Evolutionary conservation across 2,329 filamentous ascomycete species (phyloP).

Genomic region (Monosporascus cannonballus): DNA sequence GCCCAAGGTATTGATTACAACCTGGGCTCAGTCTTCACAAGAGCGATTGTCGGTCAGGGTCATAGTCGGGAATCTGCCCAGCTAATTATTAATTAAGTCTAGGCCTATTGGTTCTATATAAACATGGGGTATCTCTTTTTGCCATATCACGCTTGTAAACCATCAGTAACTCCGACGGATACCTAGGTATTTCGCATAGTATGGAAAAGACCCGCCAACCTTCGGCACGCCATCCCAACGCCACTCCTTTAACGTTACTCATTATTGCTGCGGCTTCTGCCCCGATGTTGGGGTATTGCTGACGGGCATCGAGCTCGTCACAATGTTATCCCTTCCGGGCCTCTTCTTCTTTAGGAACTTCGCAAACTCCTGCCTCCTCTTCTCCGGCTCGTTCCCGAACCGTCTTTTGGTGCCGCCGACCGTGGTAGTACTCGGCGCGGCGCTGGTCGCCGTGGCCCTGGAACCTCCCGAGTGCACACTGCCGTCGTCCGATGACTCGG

Average conservation of each 20-base stretch:
- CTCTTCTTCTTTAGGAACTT: constrained; percentile 5
- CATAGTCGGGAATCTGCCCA: too few species aligned
- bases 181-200: too few species aligned
- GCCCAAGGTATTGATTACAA: too few species aligned
- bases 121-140: too few species aligned
- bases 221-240: too few species aligned
- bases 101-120: too few species aligned
- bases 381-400: constrained; percentile 5
- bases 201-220: too few species aligned
- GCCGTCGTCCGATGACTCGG: constrained; percentile 1
- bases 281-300: constrained; percentile 15
- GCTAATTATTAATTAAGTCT: too few species aligned
- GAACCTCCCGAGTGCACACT: constrained; percentile 2
- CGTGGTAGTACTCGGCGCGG: constrained; percentile 5
- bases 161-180: too few species aligned
- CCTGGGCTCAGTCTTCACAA: too few species aligned
- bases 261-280: constrained; percentile 4
- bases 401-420: constrained; percentile 3
- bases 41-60: too few species aligned
- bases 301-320: constrained; percentile 8
- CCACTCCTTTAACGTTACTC: not conserved
- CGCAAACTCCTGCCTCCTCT: constrained; percentile 2
- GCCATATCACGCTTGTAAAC: too few species aligned
- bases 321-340: constrained; percentile 6
- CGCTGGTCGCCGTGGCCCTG: not conserved